Evolutionary conservation across 169 alveolate genomes (phyloP).

Genomic region (Plasmodium knowlesi): DNA sequence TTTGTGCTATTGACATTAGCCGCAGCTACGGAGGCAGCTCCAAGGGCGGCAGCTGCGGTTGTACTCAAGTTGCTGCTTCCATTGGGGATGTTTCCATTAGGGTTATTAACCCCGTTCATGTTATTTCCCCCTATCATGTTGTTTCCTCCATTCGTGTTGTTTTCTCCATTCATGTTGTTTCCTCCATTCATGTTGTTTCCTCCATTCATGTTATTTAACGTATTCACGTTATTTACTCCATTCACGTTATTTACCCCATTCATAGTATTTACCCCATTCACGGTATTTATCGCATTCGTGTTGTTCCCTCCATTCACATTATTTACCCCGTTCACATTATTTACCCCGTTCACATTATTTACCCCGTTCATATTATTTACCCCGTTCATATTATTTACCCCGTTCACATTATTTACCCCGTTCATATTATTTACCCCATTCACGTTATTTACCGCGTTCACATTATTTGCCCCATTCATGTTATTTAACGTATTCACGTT

Average conservation of each 20-base stretch:
- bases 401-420: not conserved
- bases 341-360: not conserved
- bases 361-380: not conserved
- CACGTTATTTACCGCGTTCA: not conserved
- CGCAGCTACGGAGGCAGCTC: slow-evolving; percentile 17
- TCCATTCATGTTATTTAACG: too few relatives aligned
- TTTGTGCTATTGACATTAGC: slow-evolving; percentile 15
- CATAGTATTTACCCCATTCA: not conserved
- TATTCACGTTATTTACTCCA: too few relatives aligned
- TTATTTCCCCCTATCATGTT: not conserved
- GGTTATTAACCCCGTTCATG: not conserved
- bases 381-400: not conserved
- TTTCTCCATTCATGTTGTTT: not conserved
- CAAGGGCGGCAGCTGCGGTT: not conserved
- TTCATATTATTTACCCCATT: not conserved
- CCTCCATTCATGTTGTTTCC: not conserved
- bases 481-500: not conserved
- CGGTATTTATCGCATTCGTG: not conserved
- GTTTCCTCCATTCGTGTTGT: not conserved
- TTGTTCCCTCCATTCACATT: not conserved
- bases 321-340: not conserved
- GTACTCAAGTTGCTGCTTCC: not conserved
- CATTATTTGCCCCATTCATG: not conserved
- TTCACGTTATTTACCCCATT: not conserved
- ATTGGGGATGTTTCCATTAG: not conserved